These are phyloP conservation scores for Penicillium fimorum DNA, from an alignment of 495 filamentous ascomycete species.

Conservation along the genomic window DNA sequence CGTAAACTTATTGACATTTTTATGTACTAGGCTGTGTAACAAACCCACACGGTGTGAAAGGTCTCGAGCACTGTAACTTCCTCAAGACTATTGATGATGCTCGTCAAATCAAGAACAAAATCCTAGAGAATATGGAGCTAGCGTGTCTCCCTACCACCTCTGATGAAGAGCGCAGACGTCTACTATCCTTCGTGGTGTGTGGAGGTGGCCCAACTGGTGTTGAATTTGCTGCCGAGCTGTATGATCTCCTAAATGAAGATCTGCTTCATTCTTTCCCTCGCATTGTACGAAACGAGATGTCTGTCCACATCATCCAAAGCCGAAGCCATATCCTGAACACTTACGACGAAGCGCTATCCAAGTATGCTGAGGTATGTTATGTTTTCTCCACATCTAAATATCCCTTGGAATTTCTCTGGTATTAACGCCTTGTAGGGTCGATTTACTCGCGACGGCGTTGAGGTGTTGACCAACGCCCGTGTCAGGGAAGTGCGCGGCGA, in stretches of 20 bases:
- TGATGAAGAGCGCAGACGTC: constrained; percentile 81
- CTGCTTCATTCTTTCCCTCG: constrained; percentile 77
- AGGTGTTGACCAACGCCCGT: constrained; percentile 85
- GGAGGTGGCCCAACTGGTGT: constrained; percentile 97
- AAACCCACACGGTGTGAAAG: constrained; percentile 94
- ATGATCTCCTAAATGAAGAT: constrained; percentile 95
- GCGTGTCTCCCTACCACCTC: constrained; percentile 91
- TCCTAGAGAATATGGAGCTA: constrained; percentile 88
- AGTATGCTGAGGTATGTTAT: constrained; percentile 73
- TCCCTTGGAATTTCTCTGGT: constrained; percentile 15
- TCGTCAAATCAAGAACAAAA: constrained; percentile 77
- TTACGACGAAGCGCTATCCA: constrained; percentile 91
- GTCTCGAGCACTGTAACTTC: constrained; percentile 91
- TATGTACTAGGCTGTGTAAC: constrained; percentile 68
- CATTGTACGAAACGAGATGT: constrained; percentile 92
- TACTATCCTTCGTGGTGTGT: constrained; percentile 91
- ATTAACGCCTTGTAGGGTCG: constrained; percentile 42
- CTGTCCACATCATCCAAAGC: constrained; percentile 94
- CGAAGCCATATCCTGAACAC: constrained; percentile 95
- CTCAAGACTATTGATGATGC: constrained; percentile 93
- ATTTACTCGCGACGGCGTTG: constrained; percentile 86
- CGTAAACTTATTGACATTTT: constrained; percentile 6
- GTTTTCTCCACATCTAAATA: not conserved
- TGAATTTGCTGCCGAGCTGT: constrained; percentile 95
- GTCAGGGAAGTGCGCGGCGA: constrained; percentile 85